These are phyloP conservation scores for Fusarium xylarioides DNA, from an alignment of 2,329 filamentous ascomycete species.

Conservation along the genomic window DNA sequence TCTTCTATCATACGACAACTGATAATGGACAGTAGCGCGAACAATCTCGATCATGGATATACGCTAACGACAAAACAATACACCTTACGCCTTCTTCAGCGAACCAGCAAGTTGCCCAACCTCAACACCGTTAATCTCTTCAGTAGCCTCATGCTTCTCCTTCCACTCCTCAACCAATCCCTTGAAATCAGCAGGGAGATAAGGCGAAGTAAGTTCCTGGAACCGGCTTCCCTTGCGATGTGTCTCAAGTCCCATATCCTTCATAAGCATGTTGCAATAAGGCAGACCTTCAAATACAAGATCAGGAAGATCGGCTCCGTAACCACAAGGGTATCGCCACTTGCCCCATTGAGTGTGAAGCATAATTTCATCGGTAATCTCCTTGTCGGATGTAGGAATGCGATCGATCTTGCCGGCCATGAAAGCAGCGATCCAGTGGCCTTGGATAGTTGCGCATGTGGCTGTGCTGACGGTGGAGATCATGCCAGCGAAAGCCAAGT, in stretches of 20 bases:
- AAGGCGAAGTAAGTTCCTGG: constrained; percentile 30
- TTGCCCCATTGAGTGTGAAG: constrained; percentile 74
- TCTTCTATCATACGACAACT: background rate
- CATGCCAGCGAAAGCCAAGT: constrained; percentile 48
- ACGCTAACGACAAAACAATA: background rate
- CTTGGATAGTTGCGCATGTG: constrained; percentile 50
- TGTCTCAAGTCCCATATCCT: constrained; percentile 68
- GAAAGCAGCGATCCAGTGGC: constrained; percentile 67
- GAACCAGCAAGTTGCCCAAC: background rate
- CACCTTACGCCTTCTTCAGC: constrained; percentile 1
- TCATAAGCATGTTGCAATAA: constrained; percentile 64
- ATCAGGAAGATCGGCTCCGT: constrained; percentile 69
- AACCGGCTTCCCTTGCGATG: constrained; percentile 23
- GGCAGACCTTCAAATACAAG: constrained; percentile 80
- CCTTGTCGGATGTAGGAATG: constrained; percentile 46
- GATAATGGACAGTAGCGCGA: background rate
- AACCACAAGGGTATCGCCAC: constrained; percentile 74
- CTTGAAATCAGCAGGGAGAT: constrained; percentile 37
- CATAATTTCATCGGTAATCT: constrained; percentile 63
- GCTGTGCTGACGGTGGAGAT: constrained; percentile 46
- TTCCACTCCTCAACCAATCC: constrained; percentile 44
- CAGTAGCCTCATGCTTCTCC: background rate
- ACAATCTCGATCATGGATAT: background rate
- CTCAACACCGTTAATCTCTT: background rate
- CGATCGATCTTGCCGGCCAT: constrained; percentile 59